A percentile compares a stretch with the other conserved stretches of the same genome.
Conservation (phyloP, 257 asterid species). For the Jasminum sambac region DNA sequence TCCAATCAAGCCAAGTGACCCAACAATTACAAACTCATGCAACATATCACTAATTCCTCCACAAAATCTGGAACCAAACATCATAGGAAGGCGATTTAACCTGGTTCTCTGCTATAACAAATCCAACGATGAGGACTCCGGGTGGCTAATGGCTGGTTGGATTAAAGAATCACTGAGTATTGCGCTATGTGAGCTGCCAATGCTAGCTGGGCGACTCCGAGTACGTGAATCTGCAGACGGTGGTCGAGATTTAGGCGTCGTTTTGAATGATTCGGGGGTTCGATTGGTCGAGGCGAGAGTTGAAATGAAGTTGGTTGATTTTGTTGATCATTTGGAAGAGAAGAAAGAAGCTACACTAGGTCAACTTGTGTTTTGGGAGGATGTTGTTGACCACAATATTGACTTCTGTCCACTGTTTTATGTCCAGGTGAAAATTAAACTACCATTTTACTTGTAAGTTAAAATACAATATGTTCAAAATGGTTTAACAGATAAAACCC, state of each 20-base stretch:
- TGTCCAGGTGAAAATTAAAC: conserved; percentile 52
- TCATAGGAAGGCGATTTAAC: conserved; percentile 39
- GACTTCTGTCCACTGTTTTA: conserved; percentile 64
- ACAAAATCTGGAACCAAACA: conserved; percentile 15
- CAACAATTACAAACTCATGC: conserved; percentile 27
- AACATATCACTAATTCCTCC: conserved; percentile 20
- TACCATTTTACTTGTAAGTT: background rate
- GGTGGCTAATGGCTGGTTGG: conserved; percentile 55
- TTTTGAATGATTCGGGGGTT: conserved; percentile 58
- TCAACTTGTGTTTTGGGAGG: conserved; percentile 67
- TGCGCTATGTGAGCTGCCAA: conserved; percentile 51
- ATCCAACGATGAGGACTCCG: conserved; percentile 40
- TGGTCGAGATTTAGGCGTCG: conserved; percentile 35
- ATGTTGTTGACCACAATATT: conserved; percentile 41
- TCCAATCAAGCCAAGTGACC: conserved; percentile 58
- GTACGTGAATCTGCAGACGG: conserved; percentile 2
- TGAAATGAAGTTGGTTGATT: conserved; percentile 39
- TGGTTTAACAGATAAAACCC: too few relatives aligned
- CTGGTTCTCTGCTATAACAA: conserved; percentile 47
- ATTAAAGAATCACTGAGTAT: conserved; percentile 58
- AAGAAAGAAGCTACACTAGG: conserved; percentile 33
- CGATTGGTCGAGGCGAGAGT: conserved; percentile 52
- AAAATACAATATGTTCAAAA: background rate
- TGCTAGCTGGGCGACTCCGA: conserved; percentile 67
- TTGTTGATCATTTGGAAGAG: conserved; percentile 36